Base-by-base conservation (phyloP, 108 stramenopile species). In the Nitzschia putrida region DNA sequence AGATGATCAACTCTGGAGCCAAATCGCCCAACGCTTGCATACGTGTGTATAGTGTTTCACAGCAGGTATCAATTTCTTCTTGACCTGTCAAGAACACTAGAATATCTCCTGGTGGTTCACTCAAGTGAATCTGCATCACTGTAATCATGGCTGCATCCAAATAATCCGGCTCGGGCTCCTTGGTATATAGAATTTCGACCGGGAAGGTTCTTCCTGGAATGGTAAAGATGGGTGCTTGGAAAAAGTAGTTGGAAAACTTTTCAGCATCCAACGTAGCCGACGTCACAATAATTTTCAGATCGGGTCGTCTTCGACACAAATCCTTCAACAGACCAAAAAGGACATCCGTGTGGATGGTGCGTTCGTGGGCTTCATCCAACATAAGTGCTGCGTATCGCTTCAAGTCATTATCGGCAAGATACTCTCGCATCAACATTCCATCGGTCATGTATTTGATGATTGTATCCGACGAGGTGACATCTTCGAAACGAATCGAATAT, bases 361-460 rank as follows among this genome's bases (percentile, higher is more conserved):
- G 87, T 77, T 99, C 98, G 81, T 99, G 98, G 8, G 98, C 98
- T 71, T 97, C 97, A 67, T 97, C 97, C 59, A 97, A 68, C 92
- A 97, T 97, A 14, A 97, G 80, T 7, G 89, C 93, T 9, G 80
- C 61, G 64, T 97, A 97, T 42, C 95, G 83, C 37, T 79, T 83
- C 53, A 98, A 79, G 74, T 94, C 92, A 69, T 91, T 90, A 74
- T 96, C 97, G 21, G 90, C 91, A 24, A 95, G 80, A 63, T 96
- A 93, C 72, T 92, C 89, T 95, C 98, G 88, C 97, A 99, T 95
- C 13, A 99, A 76, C 94, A 98, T 98, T 52, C 97, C 98, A 82
- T 99, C 98, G 13, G 98, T 99, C 97, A 98, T 98, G 86, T 98
- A 99, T 85, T 99, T 99, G 64, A 99, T 93, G 22, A 95, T 86